phyloP scores from a whole-genome alignment of 2,329 filamentous ascomycete species.

The Aspergillus sergii region DNA sequence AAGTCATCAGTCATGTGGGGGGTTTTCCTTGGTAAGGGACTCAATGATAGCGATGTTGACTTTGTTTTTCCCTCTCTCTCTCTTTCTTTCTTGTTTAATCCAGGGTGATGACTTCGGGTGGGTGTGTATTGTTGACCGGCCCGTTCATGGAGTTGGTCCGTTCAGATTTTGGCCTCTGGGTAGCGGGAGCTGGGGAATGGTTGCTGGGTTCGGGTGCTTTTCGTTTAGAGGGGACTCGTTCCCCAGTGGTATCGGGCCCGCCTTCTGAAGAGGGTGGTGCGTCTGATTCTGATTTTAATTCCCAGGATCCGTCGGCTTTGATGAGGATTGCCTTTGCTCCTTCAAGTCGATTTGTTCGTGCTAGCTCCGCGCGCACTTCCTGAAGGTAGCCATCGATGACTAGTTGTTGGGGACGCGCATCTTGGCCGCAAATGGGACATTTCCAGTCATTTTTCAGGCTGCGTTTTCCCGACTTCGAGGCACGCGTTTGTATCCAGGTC shows the following conservation, averaged over 20 bases:
- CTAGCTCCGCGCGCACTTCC: slow-evolving; percentile 61
- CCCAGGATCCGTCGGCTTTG: slow-evolving; percentile 67
- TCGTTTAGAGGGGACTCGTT: slow-evolving; percentile 13
- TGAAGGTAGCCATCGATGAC: slow-evolving; percentile 74
- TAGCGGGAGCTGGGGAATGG: neutral
- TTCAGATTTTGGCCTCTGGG: slow-evolving; percentile 16
- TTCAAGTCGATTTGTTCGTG: slow-evolving; percentile 49
- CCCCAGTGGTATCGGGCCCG: neutral
- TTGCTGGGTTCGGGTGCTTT: slow-evolving; percentile 18
- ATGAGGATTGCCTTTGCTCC: slow-evolving; percentile 65
- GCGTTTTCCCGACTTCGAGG: slow-evolving; percentile 47
- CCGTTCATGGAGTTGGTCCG: neutral
- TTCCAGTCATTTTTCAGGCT: slow-evolving; percentile 65
- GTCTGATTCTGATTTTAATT: slow-evolving; percentile 47
- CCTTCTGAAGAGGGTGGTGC: slow-evolving; percentile 5
- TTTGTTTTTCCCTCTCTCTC: neutral
- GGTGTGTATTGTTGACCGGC: neutral
- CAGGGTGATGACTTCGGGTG: slow-evolving; percentile 25
- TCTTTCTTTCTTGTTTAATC: slow-evolving; percentile 16
- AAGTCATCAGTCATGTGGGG: neutral
- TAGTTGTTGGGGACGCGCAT: slow-evolving; percentile 74
- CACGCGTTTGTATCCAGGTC: slow-evolving; percentile 73
- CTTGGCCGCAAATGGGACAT: slow-evolving; percentile 79
- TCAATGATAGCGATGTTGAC: neutral
- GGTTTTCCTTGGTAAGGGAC: neutral